Evolutionary conservation across 345 rosid genomes (phyloP), one percentile per base, ranked within the genome.

Genomic region (Citrus unshiu): DNA sequence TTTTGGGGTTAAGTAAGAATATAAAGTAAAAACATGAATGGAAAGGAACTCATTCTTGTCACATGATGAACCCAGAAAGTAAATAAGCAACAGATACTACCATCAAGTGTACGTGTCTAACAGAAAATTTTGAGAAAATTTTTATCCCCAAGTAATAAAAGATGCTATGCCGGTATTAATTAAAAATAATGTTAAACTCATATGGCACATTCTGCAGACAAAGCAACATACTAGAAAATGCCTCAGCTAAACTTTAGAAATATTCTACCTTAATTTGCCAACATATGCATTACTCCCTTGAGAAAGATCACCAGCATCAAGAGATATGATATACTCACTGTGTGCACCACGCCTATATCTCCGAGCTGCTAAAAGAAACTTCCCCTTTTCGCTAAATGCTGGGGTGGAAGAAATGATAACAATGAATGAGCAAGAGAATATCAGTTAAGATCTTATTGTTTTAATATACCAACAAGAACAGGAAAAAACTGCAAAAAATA

Each of bases 251-350:
- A 29, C 54, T 59, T 18, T 40, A 70, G 10, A 35, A 64, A 68
- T 66, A n/a, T 37, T 76, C 22, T 83, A 95, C 99, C 98, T 90
- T 86, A 95, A 80, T 80, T 95, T 95, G n/a, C 99, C 99, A 30
- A 93, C 89, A 71, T 93, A 95, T 29, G 97, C 93, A 83, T 92
- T 92, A 66, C 97, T 95, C 83, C 95, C 97, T 89, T 95, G 99
- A 37, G 99, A 95, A 84, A 92, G 56, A 77, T 95, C 99, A 76
- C 87, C 87, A n/a, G 92, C 89, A 75, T 92, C 93, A 83, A 92
- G 96, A 61, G 99, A 92, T 72, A 95, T 90, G 61, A 93, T 88
- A 84, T 95, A 95, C 80, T 93, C 99, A 6, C 85, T 86, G 84
- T 91, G 93, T 79, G 93, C 91, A 73, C 97, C 95, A 32, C 86